A percentile compares a stretch with the other conserved stretches of the same genome.
These are phyloP conservation scores for Dissophora ornata DNA, from an alignment of 192 early-diverging fungal genomes.

Conservation along the genomic window DNA sequence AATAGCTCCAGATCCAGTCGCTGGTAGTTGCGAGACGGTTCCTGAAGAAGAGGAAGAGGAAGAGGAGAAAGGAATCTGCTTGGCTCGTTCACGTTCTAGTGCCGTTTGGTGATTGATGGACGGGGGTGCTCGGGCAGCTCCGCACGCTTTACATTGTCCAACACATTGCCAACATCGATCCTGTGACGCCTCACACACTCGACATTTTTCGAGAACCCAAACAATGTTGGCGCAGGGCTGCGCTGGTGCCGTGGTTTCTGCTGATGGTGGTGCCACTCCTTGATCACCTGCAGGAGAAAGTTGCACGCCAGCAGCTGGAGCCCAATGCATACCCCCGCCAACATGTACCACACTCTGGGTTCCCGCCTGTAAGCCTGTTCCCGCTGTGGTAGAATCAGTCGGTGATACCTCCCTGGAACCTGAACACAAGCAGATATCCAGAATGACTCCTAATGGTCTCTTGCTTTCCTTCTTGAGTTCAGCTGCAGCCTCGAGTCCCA, in stretches of 20 bases:
- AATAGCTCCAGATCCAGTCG: too few species aligned
- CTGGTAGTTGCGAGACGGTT: too few species aligned
- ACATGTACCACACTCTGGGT: neutral
- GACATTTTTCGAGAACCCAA: slow-evolving; percentile 45
- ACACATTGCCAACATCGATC: slow-evolving; percentile 54
- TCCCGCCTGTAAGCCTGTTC: too few species aligned
- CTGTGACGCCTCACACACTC: slow-evolving; percentile 45
- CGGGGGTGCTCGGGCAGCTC: slow-evolving; percentile 43
- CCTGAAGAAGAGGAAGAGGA: neutral
- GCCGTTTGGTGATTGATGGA: slow-evolving; percentile 51
- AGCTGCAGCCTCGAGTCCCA: slow-evolving; percentile 4
- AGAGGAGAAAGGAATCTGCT: neutral
- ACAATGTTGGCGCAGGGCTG: slow-evolving; percentile 48
- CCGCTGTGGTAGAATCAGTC: neutral
- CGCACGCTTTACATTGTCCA: slow-evolving; percentile 29
- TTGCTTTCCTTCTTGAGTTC: too few species aligned
- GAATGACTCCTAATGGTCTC: slow-evolving; percentile 3
- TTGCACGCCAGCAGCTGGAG: neutral
- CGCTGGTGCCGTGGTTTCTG: neutral
- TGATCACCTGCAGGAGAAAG: too few species aligned
- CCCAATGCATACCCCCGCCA: slow-evolving; percentile 38
- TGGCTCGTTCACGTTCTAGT: slow-evolving; percentile 17
- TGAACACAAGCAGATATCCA: slow-evolving; percentile 37
- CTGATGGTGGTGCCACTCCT: neutral
- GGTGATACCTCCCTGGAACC: neutral